Percentiles rank a stretch among this genome's conserved stretches.
Conservation (phyloP, 192 early-diverging fungal species). For the Umbelopsis ramanniana region DNA sequence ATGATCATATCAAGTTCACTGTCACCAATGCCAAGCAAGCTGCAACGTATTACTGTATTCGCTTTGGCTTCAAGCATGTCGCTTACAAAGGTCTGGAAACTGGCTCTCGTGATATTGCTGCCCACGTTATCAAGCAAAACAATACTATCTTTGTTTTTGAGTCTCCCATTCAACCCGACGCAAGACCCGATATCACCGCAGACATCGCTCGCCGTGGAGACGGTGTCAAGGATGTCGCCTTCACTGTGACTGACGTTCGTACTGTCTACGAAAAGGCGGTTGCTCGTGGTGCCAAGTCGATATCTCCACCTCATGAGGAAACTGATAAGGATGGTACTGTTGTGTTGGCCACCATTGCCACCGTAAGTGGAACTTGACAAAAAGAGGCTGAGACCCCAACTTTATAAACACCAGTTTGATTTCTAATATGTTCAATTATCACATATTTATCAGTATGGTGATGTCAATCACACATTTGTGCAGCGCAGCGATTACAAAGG, state of each 20-base stretch:
- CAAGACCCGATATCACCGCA: constrained; percentile 64
- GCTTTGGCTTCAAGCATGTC: constrained; percentile 91
- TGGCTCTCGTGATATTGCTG: constrained; percentile 81
- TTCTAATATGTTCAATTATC: background rate
- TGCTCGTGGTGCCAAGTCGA: constrained; percentile 79
- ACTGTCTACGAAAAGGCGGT: constrained; percentile 83
- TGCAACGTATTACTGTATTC: constrained; percentile 89
- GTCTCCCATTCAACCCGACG: constrained; percentile 85
- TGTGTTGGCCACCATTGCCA: constrained; percentile 89
- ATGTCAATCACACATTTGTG: constrained; percentile 96
- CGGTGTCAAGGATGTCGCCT: constrained; percentile 95
- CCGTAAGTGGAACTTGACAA: constrained; percentile 42
- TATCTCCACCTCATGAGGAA: constrained; percentile 81
- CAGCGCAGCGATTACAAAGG: constrained; percentile 84
- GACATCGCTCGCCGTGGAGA: constrained; percentile 87
- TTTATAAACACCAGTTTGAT: constrained; percentile 9
- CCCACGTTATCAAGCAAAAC: constrained; percentile 88
- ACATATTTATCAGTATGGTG: constrained; percentile 73
- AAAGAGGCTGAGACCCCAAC: no score
- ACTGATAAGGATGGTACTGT: constrained; percentile 87
- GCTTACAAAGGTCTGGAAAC: constrained; percentile 98
- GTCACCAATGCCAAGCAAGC: constrained; percentile 96
- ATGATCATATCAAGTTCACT: constrained; percentile 86
- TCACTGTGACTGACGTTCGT: constrained; percentile 83
- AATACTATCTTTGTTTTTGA: constrained; percentile 89